Evolutionary conservation across 2,329 filamentous ascomycete species (phyloP), one percentile per base, ranked within the genome.

Genomic region (Hypoxylon sp.): DNA sequence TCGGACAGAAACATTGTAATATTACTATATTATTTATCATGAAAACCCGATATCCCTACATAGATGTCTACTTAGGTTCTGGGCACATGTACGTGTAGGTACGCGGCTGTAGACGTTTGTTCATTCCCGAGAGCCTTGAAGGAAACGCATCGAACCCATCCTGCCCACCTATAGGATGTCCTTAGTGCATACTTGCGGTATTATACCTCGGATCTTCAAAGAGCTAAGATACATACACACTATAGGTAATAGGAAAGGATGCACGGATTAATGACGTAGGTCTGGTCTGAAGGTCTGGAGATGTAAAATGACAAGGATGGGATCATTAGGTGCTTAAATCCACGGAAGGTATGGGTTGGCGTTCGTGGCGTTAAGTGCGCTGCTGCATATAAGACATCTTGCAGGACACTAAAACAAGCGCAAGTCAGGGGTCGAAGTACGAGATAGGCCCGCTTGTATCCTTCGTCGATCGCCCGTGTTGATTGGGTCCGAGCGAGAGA

Each of bases 311-410:
- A 6, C 44, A 18, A 46, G 42, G 30, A 42, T 20, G 16, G 33
- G 16, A 40, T 20, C 22, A 40, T n/a, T 16, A 32, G 20, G 30
- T 44, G 24, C 18, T n/a, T 42, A 24, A 9, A 11, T 57, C 32
- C 30, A 32, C 28, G 48, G 46, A 9, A 36, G 14, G 22, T 62
- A 57, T 38, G 59, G 40, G 52, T 62, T n/a, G 52, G 26, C 11
- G 48, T 58, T 45, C 55, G 50, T 64, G 54, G 61, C 55, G 60
- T 16, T 46, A 40, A 49, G 40, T 49, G 48, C 48, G 24, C 44
- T 56, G 33, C 28, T 42, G 14, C 11, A 20, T 22, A 48, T 59
- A 18, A 52, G 54, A 55, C 53, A 51, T 51, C 14, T 30, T 24
- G 33, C 42, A 55, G 54, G 32, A n/a, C 44, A 32, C 40, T 56